A percentile compares a stretch with the other conserved stretches of the same genome.
These are phyloP conservation scores for Colletotrichum sojae DNA, from an alignment of 2,329 filamentous ascomycete species.

Conservation along the genomic window DNA sequence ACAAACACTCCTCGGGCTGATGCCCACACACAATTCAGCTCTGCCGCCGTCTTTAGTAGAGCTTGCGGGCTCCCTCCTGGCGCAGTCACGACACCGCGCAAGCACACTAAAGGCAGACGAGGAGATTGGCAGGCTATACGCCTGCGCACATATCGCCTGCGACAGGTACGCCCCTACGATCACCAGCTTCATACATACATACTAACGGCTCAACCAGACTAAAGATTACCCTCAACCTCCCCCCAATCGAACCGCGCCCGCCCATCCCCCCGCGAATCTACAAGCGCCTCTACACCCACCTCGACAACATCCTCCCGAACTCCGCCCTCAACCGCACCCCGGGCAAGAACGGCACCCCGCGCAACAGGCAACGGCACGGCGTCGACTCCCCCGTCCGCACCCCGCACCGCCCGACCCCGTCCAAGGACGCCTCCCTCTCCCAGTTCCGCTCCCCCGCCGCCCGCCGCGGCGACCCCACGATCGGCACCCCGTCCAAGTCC, in stretches of 20 bases:
- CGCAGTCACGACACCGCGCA: conserved; percentile 84
- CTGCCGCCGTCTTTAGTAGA: conserved; percentile 80
- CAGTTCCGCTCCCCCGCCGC: conserved; percentile 59
- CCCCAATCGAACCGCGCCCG: conserved; percentile 80
- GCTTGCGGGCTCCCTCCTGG: conserved; percentile 80
- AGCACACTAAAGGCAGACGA: conserved; percentile 86
- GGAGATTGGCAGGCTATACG: conserved; percentile 87
- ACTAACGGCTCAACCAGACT: conserved; percentile 60
- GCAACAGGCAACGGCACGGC: conserved; percentile 48
- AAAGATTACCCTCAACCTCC: conserved; percentile 82
- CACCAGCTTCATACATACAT: not conserved
- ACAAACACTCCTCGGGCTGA: conserved; percentile 78
- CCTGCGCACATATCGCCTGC: conserved; percentile 91
- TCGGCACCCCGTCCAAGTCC: conserved; percentile 56
- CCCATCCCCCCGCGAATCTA: conserved; percentile 87
- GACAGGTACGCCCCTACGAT: conserved; percentile 72
- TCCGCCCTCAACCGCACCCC: conserved; percentile 52
- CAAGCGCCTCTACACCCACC: conserved; percentile 84
- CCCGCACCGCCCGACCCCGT: conserved; percentile 56
- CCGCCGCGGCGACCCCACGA: not conserved
- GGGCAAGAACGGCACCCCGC: conserved; percentile 48
- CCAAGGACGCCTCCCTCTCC: conserved; percentile 60
- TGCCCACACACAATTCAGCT: conserved; percentile 79
- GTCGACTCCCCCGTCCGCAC: conserved; percentile 44
- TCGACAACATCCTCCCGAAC: conserved; percentile 78